Evolutionary conservation across 2,329 filamentous ascomycete species (phyloP).

Genomic region (Fusarium abutilonis): DNA sequence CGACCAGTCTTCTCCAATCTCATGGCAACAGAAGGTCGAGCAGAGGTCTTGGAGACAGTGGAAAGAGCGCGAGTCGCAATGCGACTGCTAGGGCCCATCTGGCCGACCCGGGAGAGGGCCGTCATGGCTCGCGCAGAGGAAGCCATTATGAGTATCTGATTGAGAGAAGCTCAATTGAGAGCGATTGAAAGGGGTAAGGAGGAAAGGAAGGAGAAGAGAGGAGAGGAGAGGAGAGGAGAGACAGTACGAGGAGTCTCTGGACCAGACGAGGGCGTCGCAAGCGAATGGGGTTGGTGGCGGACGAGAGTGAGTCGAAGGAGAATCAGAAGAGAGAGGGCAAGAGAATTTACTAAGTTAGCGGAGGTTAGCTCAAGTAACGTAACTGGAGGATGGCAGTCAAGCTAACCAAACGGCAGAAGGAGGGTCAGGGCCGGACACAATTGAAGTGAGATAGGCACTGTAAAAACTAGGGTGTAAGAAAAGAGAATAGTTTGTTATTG

Average conservation of each 20-base stretch:
- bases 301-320: conserved; percentile 40
- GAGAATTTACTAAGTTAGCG: conserved; percentile 33
- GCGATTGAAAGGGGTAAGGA: conserved; percentile 26
- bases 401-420: conserved; percentile 1
- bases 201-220: not conserved
- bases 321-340: conserved; percentile 36
- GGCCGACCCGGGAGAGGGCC: conserved; percentile 48
- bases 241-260: conserved; percentile 35
- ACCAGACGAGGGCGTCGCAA: conserved; percentile 36
- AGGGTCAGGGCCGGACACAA: conserved; percentile 31
- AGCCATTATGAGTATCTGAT: conserved; percentile 54
- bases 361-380: conserved; percentile 37
- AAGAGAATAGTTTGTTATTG: conserved; percentile 12
- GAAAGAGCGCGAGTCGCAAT: conserved; percentile 50
- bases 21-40: conserved; percentile 49
- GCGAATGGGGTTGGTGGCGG: conserved; percentile 32
- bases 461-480: conserved; percentile 13
- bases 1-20: conserved; percentile 51
- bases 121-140: conserved; percentile 57
- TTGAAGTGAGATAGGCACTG: not conserved
- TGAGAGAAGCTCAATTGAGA: conserved; percentile 42
- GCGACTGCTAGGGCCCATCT: conserved; percentile 45
- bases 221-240: conserved; percentile 6
- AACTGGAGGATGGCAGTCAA: conserved; percentile 20
- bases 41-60: conserved; percentile 45